Conservation (phyloP, 2,329 filamentous ascomycete genomes). For the Aspergillus udagawae region DNA sequence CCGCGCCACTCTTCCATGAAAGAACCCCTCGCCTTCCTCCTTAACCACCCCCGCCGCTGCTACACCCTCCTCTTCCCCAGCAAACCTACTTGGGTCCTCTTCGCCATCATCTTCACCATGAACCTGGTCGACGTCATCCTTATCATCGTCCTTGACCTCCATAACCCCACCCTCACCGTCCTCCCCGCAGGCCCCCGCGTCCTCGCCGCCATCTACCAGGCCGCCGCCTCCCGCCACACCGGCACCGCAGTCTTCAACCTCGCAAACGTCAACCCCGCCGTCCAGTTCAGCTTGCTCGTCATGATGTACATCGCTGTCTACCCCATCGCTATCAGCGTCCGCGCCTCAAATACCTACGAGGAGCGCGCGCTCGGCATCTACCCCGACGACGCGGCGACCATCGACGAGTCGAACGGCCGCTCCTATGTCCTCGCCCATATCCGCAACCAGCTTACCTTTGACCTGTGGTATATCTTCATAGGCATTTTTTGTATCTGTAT, state of each 20-base stretch:
- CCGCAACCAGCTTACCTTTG: constrained; percentile 61
- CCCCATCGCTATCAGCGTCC: constrained; percentile 88
- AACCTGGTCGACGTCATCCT: constrained; percentile 55
- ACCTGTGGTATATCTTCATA: constrained; percentile 62
- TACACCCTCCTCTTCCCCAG: constrained; percentile 61
- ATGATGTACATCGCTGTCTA: constrained; percentile 99
- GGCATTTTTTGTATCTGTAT: constrained; percentile 56
- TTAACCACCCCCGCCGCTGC: constrained; percentile 60
- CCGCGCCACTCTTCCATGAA: constrained; percentile 35
- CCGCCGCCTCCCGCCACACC: constrained; percentile 46
- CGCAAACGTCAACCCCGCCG: constrained; percentile 49
- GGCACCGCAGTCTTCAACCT: constrained; percentile 51
- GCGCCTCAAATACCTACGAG: constrained; percentile 66
- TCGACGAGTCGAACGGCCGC: constrained; percentile 23
- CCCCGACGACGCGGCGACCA: constrained; percentile 27
- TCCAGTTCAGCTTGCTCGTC: constrained; percentile 60
- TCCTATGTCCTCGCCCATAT: constrained; percentile 52
- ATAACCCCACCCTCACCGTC: constrained; percentile 46
- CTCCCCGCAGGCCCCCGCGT: constrained; percentile 45
- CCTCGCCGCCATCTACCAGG: constrained; percentile 57
- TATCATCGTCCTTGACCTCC: constrained; percentile 50
- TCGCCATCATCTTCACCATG: constrained; percentile 45
- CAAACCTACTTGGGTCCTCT: constrained; percentile 56
- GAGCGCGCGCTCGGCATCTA: constrained; percentile 60
- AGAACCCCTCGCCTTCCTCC: constrained; percentile 51